These are phyloP conservation scores for Chlorella sp. DNA, from an alignment of 139 green algal species.

Conservation along the genomic window DNA sequence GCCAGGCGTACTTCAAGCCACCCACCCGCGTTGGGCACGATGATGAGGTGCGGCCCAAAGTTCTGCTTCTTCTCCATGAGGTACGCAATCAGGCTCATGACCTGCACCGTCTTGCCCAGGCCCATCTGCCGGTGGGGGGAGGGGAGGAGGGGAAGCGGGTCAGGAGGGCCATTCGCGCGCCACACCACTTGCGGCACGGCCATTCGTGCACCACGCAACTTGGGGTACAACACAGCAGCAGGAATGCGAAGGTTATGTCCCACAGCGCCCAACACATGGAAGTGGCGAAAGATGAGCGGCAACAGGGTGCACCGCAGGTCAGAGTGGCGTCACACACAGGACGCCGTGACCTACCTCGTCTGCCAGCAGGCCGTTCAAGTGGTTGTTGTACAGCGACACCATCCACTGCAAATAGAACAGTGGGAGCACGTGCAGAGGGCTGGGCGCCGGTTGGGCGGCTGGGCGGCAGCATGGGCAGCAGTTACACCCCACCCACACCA, in stretches of 20 bases:
- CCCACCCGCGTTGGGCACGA: slow-evolving; percentile 90
- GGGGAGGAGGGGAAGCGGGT: too few species aligned
- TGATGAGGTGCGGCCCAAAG: slow-evolving; percentile 96
- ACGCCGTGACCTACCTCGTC: slow-evolving; percentile 67
- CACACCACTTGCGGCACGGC: too few species aligned
- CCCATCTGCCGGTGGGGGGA: slow-evolving; percentile 67
- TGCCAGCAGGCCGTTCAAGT: slow-evolving; percentile 97
- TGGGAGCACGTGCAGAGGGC: too few species aligned
- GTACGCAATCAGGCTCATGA: slow-evolving; percentile 95
- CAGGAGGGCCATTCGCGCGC: too few species aligned
- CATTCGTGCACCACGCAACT: too few species aligned
- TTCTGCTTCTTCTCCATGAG: slow-evolving; percentile 96
- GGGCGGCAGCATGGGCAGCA: neutral
- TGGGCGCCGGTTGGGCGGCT: neutral
- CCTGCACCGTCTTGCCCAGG: slow-evolving; percentile 61
- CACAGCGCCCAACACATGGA: too few species aligned
- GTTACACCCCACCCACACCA: neutral
- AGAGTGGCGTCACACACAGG: too few species aligned
- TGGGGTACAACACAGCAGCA: too few species aligned
- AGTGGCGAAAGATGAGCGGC: too few species aligned
- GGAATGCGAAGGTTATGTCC: too few species aligned
- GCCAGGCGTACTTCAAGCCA: too few species aligned
- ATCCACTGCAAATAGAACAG: slow-evolving; percentile 90
- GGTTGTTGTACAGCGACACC: slow-evolving; percentile 96
- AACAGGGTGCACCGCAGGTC: too few species aligned